Conservation (phyloP, 345 rosid species). For the Salix exigua region DNA sequence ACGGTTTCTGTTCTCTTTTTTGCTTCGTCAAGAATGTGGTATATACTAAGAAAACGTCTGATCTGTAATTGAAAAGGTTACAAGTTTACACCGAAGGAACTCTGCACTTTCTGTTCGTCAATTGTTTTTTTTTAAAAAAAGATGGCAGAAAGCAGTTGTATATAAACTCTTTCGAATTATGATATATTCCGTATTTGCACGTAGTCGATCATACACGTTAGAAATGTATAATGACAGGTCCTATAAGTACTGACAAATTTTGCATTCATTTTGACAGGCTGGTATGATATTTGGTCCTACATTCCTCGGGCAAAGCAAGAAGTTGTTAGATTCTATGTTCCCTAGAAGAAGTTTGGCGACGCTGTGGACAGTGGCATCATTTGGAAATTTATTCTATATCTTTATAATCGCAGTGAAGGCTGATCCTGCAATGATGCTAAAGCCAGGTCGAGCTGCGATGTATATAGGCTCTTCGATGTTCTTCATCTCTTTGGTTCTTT, state of each 20-base stretch:
- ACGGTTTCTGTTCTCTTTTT: slow-evolving; percentile 2
- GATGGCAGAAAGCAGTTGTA: too few species aligned
- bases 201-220: too few species aligned
- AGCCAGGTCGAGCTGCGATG: slow-evolving; percentile 4
- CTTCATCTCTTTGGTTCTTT: not conserved
- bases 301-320: not conserved
- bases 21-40: not conserved
- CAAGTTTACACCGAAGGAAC: too few species aligned
- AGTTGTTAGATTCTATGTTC: not conserved
- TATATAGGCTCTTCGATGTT: not conserved
- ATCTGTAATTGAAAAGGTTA: too few species aligned
- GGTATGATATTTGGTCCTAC: slow-evolving; percentile 9
- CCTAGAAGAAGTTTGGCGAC: not conserved
- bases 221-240: too few species aligned
- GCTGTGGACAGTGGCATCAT: slow-evolving; percentile 5
- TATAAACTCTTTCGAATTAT: too few species aligned
- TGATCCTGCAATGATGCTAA: slow-evolving; percentile 1
- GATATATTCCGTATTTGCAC: too few species aligned
- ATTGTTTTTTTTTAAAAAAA: too few species aligned
- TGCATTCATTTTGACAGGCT: not conserved
- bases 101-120: too few species aligned
- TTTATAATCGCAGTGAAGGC: slow-evolving; percentile 1
- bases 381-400: slow-evolving; percentile 8
- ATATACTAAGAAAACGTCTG: too few species aligned
- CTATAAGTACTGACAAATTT: too few species aligned